Conservation (phyloP, 768 basidiomycete genomes). For the Mycena amicta region DNA sequence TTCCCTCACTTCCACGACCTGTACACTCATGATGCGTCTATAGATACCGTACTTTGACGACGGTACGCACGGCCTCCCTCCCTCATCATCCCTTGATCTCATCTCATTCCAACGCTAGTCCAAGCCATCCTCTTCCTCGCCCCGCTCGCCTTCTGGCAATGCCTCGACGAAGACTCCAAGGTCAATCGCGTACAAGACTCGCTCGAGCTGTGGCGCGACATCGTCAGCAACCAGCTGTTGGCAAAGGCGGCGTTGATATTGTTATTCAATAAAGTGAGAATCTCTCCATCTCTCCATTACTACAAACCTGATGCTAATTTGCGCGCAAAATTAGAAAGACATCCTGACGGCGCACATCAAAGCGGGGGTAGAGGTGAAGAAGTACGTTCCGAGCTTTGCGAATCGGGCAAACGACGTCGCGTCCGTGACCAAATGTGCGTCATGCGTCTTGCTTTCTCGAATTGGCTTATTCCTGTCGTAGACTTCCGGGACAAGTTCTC, state of each 20-base stretch:
- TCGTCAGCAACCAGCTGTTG: slow-evolving; percentile 53
- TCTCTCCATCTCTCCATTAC: too few relatives aligned
- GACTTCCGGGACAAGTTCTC: slow-evolving; percentile 55
- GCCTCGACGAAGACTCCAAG: slow-evolving; percentile 51
- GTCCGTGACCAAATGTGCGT: slow-evolving; percentile 59
- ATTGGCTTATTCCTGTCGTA: slow-evolving; percentile 18
- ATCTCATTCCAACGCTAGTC: too few relatives aligned
- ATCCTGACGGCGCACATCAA: slow-evolving; percentile 46
- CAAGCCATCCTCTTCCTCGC: slow-evolving; percentile 65
- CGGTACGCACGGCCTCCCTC: too few relatives aligned
- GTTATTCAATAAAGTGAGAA: slow-evolving; percentile 55
- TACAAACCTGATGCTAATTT: neutral
- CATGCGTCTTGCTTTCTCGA: neutral
- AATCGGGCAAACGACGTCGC: slow-evolving; percentile 60
- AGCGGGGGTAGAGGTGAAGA: slow-evolving; percentile 50
- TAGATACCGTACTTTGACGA: slow-evolving; percentile 65
- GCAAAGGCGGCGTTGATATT: slow-evolving; percentile 52
- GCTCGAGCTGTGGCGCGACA: slow-evolving; percentile 53
- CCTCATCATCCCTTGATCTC: too few relatives aligned
- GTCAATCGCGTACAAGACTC: slow-evolving; percentile 64
- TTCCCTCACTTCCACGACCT: neutral
- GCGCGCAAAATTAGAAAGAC: slow-evolving; percentile 39
- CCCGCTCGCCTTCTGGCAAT: slow-evolving; percentile 57
- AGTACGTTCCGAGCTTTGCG: slow-evolving; percentile 63
- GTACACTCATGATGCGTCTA: slow-evolving; percentile 33